These are phyloP conservation scores for Ensete glaucum DNA, from an alignment of 176 grass and related monocot genomes.

Conservation along the genomic window DNA sequence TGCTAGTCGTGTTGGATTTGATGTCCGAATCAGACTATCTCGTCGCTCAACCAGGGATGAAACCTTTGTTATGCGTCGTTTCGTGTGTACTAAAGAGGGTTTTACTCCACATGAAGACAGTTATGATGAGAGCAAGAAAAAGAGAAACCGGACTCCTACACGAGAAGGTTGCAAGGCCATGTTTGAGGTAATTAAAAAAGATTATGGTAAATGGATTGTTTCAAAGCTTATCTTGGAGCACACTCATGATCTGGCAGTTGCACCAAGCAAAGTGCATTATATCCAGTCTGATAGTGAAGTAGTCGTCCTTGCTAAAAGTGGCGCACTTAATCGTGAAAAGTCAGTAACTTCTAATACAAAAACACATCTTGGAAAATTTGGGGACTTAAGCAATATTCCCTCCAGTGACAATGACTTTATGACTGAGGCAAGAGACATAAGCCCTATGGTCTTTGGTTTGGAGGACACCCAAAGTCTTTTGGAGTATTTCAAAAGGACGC, in stretches of 20 bases:
- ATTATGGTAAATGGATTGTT: constrained; percentile 55
- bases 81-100: constrained; percentile 68
- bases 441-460: constrained; percentile 3
- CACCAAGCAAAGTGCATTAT: constrained; percentile 60
- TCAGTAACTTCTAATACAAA: constrained; percentile 20
- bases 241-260: constrained; percentile 52
- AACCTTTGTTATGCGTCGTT: constrained; percentile 52
- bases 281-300: constrained; percentile 59
- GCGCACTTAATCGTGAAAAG: constrained; percentile 29
- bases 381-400: constrained; percentile 12
- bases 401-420: constrained; percentile 24
- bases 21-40: constrained; percentile 56
- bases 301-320: constrained; percentile 60
- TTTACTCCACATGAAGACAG: constrained; percentile 42
- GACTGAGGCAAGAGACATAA: constrained; percentile 14
- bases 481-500: constrained; percentile 53
- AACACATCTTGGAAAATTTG: constrained; percentile 20
- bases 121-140: constrained; percentile 45
- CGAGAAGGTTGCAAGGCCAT: constrained; percentile 62
- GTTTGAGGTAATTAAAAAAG: constrained; percentile 61
- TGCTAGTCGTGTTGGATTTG: constrained; percentile 53
- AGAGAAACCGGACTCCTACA: constrained; percentile 38
- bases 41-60: constrained; percentile 47
- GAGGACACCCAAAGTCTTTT: constrained; percentile 56
- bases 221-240: constrained; percentile 57